Base-by-base conservation (phyloP, 495 filamentous ascomycete species). In the Penicillium manginii region DNA sequence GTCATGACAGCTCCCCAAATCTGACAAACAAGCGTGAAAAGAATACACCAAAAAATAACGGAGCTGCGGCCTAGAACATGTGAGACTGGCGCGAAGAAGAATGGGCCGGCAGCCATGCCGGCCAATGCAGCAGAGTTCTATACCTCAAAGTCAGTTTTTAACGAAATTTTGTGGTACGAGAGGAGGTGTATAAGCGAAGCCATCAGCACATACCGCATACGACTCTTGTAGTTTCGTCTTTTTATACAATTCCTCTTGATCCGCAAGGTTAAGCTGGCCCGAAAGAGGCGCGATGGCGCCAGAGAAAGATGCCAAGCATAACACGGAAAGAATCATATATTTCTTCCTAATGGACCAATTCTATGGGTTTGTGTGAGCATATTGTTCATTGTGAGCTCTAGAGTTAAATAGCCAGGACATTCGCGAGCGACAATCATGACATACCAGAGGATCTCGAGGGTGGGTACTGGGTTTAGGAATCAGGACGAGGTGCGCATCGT, bases 331-430 rank as follows among this genome's bases (percentile, higher is more conserved):
- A 29, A 76, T 69, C 35, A 72, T 48, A 53, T 78, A 72, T 55
- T 82, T 82, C 55, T 76, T 76, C 53, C 67, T 65, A 52, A 63
- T 22, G 0, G 77, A 64, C 78, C 78, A 81, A 45, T 83, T 83
- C 72, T 75, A 55, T 33, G 7, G n/a, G 14, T 29, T 3, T 21
- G 3, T 10, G 22, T 57, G 32, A 53, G 56, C 1, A 40, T 37
- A 43, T 43, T 19, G n/a, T 18, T 19, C 17, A 4, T n/a, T 37
- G 10, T 9, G n/a, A 17, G 8, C 8, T n/a, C 22, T 14, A 33
- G 8, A 33, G 11, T 18, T 22, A 8, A 26, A 50, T 39, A 2
- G 2, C 10, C 26, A 29, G 26, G 37, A n/a, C 9, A 33, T 17
- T 33, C 15, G n/a, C 48, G 31, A 33, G 14, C n/a, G 21, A 19